phyloP scores from a whole-genome alignment of 192 early-diverging fungal species.

The Coemansia sp. region DNA sequence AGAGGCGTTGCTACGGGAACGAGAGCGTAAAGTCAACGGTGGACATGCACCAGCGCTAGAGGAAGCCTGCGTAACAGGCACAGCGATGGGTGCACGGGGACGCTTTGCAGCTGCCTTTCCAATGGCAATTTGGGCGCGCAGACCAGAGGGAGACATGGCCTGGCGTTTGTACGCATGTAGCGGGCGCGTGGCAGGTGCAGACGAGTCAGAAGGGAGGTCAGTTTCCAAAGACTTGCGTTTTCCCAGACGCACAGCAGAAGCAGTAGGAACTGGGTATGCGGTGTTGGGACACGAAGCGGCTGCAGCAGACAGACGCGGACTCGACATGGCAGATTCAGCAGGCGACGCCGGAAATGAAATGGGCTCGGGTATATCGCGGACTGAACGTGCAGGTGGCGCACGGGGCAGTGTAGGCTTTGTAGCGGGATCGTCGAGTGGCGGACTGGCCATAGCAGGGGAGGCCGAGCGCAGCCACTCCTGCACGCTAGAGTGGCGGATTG shows the following conservation, averaged over 20 bases:
- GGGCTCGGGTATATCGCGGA: background rate
- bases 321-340: constrained; percentile 24
- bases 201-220: constrained; percentile 1
- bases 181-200: background rate
- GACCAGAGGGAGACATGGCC: constrained; percentile 50
- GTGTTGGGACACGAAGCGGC: constrained; percentile 9
- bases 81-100: constrained; percentile 3
- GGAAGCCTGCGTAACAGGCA: constrained; percentile 14
- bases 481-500: constrained; percentile 46
- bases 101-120: constrained; percentile 9
- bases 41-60: constrained; percentile 21
- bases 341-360: constrained; percentile 32
- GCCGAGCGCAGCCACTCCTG: constrained; percentile 49
- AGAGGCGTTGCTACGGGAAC: constrained; percentile 41
- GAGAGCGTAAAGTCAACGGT: constrained; percentile 9
- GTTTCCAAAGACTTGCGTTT: constrained; percentile 48
- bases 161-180: constrained; percentile 38
- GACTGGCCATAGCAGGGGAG: constrained; percentile 7
- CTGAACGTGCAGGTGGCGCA: background rate
- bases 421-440: constrained; percentile 3
- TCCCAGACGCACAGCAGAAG: constrained; percentile 10
- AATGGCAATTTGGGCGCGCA: constrained; percentile 38
- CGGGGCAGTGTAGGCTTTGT: constrained; percentile 1
- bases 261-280: background rate
- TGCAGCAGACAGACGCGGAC: constrained; percentile 21